Conservation (phyloP, 192 early-diverging fungal species). For the Podila epigama region DNA sequence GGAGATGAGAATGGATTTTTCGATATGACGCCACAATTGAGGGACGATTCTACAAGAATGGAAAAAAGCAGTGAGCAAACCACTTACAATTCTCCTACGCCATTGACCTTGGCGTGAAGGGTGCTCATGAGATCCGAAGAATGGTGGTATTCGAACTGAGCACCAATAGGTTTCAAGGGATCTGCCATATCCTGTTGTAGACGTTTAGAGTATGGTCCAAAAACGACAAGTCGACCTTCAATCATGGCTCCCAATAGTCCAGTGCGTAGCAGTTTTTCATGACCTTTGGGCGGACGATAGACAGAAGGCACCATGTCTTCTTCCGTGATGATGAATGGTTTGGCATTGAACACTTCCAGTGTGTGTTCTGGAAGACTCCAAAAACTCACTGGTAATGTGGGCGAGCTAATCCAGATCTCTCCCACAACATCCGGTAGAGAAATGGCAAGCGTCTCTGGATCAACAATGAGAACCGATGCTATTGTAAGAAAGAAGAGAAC, state of each 20-base stretch:
- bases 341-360: slow-evolving; percentile 72
- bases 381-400: slow-evolving; percentile 70
- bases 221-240: slow-evolving; percentile 71
- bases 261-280: slow-evolving; percentile 66
- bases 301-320: slow-evolving; percentile 49
- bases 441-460: slow-evolving; percentile 77
- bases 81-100: slow-evolving; percentile 52
- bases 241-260: slow-evolving; percentile 73
- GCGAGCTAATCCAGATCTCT: slow-evolving; percentile 79
- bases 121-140: slow-evolving; percentile 37
- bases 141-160: slow-evolving; percentile 40
- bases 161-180: slow-evolving; percentile 26
- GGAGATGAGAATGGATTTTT: slow-evolving; percentile 6
- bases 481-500: slow-evolving; percentile 1
- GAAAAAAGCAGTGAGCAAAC: background rate
- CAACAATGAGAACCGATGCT: slow-evolving; percentile 72
- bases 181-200: slow-evolving; percentile 55
- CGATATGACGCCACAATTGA: background rate
- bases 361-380: slow-evolving; percentile 77
- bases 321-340: slow-evolving; percentile 53
- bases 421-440: slow-evolving; percentile 73
- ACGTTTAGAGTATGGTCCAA: slow-evolving; percentile 76
- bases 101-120: slow-evolving; percentile 18
- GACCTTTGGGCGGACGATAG: slow-evolving; percentile 37
- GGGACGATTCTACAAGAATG: slow-evolving; percentile 2